phyloP scores from a whole-genome alignment of 139 green algal species.

The Trebouxia sp. region DNA sequence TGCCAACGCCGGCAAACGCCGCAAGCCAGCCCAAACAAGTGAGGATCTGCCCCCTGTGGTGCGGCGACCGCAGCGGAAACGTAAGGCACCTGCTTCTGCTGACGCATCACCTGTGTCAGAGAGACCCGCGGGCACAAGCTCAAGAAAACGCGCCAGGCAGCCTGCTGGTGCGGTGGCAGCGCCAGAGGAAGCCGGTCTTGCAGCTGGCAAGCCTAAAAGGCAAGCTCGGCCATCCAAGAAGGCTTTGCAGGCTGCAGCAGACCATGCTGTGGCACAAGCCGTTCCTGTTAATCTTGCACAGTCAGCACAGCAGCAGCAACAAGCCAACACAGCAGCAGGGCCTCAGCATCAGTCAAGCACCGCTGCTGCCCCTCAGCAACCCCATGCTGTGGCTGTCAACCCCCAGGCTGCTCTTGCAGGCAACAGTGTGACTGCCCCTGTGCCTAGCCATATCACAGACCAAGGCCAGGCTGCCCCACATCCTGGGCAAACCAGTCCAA shows the following conservation, averaged over 20 bases:
- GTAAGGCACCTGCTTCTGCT: neutral
- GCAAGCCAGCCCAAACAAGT: neutral
- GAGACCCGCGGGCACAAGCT: neutral
- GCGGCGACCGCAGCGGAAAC: neutral
- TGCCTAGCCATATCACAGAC: neutral
- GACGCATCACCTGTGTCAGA: neutral
- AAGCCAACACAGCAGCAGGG: neutral
- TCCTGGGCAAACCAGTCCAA: neutral
- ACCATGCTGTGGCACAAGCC: conserved; percentile 5
- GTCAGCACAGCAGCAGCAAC: neutral
- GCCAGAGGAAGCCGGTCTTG: neutral
- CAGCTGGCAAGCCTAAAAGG: neutral
- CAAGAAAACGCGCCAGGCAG: neutral
- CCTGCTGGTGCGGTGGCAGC: neutral
- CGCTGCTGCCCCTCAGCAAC: too few species aligned
- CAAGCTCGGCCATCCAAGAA: neutral
- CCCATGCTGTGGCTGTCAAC: neutral
- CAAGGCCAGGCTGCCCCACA: neutral
- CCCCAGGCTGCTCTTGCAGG: neutral
- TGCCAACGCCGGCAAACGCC: neutral
- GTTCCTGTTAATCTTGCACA: neutral
- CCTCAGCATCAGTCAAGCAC: neutral
- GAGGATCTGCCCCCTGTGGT: neutral
- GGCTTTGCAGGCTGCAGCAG: neutral
- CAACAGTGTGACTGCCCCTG: neutral